Evolutionary conservation across 2,329 filamentous ascomycete genomes (phyloP).

Genomic region (Colletotrichum lupini): DNA sequence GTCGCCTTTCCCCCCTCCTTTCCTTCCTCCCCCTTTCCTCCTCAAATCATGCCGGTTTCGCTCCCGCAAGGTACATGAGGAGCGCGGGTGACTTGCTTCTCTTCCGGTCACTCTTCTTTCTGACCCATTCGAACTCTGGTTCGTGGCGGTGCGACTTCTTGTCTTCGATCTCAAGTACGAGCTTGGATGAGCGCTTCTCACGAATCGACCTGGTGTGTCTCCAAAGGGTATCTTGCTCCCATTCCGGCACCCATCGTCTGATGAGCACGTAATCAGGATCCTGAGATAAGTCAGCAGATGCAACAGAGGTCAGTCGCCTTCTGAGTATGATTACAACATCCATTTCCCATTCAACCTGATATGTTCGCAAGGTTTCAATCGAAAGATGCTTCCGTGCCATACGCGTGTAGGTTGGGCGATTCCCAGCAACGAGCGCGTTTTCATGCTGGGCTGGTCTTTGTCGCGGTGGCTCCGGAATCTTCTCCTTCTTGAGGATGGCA

Average conservation of each 20-base stretch:
- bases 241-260: constrained; percentile 78
- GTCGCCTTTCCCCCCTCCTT: background rate
- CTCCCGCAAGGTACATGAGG: constrained; percentile 69
- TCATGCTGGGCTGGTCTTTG: constrained; percentile 5
- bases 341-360: constrained; percentile 67
- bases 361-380: constrained; percentile 68
- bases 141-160: constrained; percentile 54
- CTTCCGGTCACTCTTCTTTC: constrained; percentile 65
- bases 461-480: constrained; percentile 47
- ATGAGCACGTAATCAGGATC: constrained; percentile 79
- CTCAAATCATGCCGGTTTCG: constrained; percentile 49
- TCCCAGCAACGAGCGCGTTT: constrained; percentile 28
- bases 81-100: constrained; percentile 67
- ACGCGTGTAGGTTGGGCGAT: constrained; percentile 69
- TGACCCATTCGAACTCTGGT: constrained; percentile 65
- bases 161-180: constrained; percentile 60
- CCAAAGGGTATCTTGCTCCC: constrained; percentile 78
- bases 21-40: too few species aligned
- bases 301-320: background rate
- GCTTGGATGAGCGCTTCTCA: constrained; percentile 60
- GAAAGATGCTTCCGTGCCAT: constrained; percentile 72
- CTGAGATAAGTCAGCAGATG: constrained; percentile 44
- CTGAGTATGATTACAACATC: constrained; percentile 59
- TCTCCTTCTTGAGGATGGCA: constrained; percentile 69
- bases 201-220: constrained; percentile 75